Base-by-base conservation (phyloP, 2,329 filamentous ascomycete genomes). In the Sporothrix globosa region DNA sequence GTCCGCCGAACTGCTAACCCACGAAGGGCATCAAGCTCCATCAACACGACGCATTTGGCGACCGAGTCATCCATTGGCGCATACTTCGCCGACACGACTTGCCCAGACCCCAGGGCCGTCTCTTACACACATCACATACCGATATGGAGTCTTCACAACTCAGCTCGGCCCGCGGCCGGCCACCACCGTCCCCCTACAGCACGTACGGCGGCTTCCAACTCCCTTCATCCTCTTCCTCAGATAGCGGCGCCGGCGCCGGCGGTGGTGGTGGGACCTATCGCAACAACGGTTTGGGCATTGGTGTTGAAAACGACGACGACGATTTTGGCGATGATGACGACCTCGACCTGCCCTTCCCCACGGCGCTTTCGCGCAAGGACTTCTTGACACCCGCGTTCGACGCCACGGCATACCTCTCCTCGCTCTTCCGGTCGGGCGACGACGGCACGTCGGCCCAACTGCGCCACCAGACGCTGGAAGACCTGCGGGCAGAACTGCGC, bases 401-500 rank as follows among this genome's bases (percentile, higher is more conserved):
- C 73, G 90, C 96, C 0, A 87, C 92, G 1, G 83, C 83, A 2
- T 99, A 97, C 79, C 90, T 99, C 61, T 93, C 80, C 1, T 75
- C 74, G 0, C 74, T 80, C 1, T 77, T 76, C 66, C 76, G 76
- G 9, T 75, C 75, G 5, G 77, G 77, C 70, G 75, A 75, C 24
- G 76, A 75, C 70, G 74, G 74, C 1, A 76, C 76, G 0, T 88
- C 90, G 1, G 88, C 89, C 24, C 90, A 96, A 77, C 91, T 34
- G 34, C 34, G 96, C 1, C 96, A 99, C 79, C 96, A 99, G 80
- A 97, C 95, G 0, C 91, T 99, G 63, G 94, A 97, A 78, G 96
- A 99, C 79, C 84, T 99, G 44, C 92, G 95, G 48, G 83, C 90
- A 5, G 96, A 99, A 77, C 85, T 99, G 19, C 90, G 94, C 58